Evolutionary conservation across 345 rosid species (phyloP), one percentile per base, ranked within the genome.

Genomic region (Ceriops tagal): DNA sequence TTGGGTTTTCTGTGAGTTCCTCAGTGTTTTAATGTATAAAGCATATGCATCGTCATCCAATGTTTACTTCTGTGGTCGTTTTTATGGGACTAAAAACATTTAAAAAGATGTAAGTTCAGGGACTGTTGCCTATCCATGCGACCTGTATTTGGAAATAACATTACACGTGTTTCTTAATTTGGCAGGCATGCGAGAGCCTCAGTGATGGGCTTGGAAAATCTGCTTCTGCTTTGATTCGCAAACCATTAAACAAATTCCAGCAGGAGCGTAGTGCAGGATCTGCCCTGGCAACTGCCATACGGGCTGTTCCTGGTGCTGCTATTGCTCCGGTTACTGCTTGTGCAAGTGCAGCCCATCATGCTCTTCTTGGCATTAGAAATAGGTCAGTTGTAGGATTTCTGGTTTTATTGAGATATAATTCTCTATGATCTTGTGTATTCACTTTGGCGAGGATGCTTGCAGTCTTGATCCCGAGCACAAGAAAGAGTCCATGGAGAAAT

Each of bases 391-490:
- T 61, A 21, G 28, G 62, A 47, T 30, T 5, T 58, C 20, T 43
- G 5, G 20, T 32, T n/a, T 10, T 28, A 30, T 58, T 39, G 27
- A 16, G 34, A 2, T 60, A 51, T 20, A 13, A 21, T 32, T 28
- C 49, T 26, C 8, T 51, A 5, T 5, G 67, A 49, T 61, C 19
- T n/a, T 62, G 31, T 46, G 58, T 15, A 43, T 69, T 68, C n/a
- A 78, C 58, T 59, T 19, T 58, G 69, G 4, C 60, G 26, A 39
- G 52, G 26, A 66, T 82, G 62, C 64, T 70, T 80, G 77, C 92
- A 95, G 99, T 83, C 99, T 95, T 72, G 96, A 95, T 81, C 96
- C 96, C 62, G 96, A 87, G 70, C 99, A 71, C 79, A 95, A 92
- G 78, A 90, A 88, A 77, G 99, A 95, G 78, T 95, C 96, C n/a